phyloP scores from a whole-genome alignment of 495 filamentous ascomycete genomes.

The Penicillium pancosmium region DNA sequence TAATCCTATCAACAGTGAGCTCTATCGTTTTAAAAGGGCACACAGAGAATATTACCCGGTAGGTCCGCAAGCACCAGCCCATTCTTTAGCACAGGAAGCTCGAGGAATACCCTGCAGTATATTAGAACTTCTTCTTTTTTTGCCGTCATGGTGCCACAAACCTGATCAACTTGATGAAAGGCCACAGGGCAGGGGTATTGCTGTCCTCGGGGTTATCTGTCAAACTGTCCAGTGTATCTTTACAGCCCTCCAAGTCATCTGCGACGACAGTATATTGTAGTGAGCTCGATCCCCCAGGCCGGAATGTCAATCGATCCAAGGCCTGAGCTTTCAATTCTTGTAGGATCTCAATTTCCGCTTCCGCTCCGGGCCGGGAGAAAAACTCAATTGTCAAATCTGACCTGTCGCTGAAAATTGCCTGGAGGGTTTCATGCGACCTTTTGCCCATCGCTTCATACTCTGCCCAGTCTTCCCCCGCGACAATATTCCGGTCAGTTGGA shows the following conservation, averaged over 20 bases:
- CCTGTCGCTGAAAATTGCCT: constrained; percentile 23
- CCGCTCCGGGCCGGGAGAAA: constrained; percentile 17
- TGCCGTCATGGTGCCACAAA: constrained; percentile 7
- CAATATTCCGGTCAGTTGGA: not conserved
- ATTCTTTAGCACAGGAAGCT: constrained; percentile 26
- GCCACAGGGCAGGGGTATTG: constrained; percentile 29
- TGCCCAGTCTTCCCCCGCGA: constrained; percentile 13
- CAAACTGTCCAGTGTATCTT: constrained; percentile 22
- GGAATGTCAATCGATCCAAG: constrained; percentile 4
- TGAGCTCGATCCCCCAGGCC: constrained; percentile 19
- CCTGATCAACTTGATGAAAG: constrained; percentile 39
- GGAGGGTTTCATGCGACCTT: constrained; percentile 25
- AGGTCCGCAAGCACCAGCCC: constrained; percentile 38
- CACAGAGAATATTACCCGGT: constrained; percentile 28
- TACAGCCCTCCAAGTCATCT: constrained; percentile 22
- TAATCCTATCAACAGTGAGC: constrained; percentile 15
- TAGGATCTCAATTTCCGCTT: constrained; percentile 10
- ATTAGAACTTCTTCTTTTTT: constrained; percentile 11
- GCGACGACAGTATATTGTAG: constrained; percentile 17
- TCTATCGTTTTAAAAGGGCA: not conserved
- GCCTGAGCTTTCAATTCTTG: constrained; percentile 21
- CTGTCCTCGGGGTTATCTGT: constrained; percentile 8
- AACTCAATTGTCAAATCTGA: constrained; percentile 22
- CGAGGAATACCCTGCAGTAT: constrained; percentile 33
- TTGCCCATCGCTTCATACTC: constrained; percentile 5